Evolutionary conservation across 192 early-diverging fungal species (phyloP), one percentile per base, ranked within the genome.

Genomic region (Geranomyces michiganensis): DNA sequence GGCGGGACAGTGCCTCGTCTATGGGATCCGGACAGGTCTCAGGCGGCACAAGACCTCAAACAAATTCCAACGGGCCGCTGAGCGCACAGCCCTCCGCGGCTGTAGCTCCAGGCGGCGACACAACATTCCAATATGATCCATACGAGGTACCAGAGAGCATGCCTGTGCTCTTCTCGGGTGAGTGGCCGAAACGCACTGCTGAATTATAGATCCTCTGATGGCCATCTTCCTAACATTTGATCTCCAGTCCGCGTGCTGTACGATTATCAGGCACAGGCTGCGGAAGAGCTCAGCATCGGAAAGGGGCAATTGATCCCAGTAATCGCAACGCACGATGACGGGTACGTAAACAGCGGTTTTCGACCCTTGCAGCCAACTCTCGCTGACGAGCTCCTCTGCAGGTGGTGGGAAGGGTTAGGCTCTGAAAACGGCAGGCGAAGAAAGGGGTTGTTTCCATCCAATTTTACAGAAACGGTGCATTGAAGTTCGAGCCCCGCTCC

Each of bases 301-400:
- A 79, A 82, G 29, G 85, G 79, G 12, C 78, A 85, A 55, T 26
- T 82, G 10, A 75, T 86, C 31, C 81, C 85, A 0, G 85, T 86
- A 0, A 77, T 81, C 68, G 81, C 78, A 3, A 79, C 72, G n/a
- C 80, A 85, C 46, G 85, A 86, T 62, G 85, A 86, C 65, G 85
- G 85, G 77, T 85, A n/a, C 43, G 79, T 72, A 26, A 10, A 10
- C 3, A 3, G 36, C 36, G 36, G 33, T 65, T 12, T 26, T 24
- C 46, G 15, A 0, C 24, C 24, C 24, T 36, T n/a, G 19, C 67
- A 30, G 10, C 10, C 58, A 7, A 1, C 6, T 8, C n/a, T 49
- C 8, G 21, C 26, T 41, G 10, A 41, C 51, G n/a, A 53, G 19
- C 15, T 53, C n/a, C 19, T 9, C 30, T 26, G 24, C 55, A 83